Base-by-base conservation (phyloP, 1,284 basidiomycete genomes). In the Cryptococcus sp. region DNA sequence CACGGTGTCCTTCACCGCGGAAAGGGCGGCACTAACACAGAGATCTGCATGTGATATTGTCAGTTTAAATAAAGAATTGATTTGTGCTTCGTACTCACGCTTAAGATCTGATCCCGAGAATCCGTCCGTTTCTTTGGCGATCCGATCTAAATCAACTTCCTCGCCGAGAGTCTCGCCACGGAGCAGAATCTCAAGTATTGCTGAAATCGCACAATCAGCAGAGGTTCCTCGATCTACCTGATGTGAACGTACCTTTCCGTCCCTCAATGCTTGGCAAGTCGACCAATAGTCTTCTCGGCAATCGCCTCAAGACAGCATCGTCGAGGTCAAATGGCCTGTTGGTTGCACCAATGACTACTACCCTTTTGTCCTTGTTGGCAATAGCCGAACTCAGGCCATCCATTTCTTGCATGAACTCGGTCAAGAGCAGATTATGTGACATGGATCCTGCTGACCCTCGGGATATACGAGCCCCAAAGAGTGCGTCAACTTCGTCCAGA, bases 391-490 rank as follows among this genome's bases (percentile, higher is more conserved):
- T 91, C 57, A 95, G 79, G 3, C 94, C 94, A 70, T 98, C 94
- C 93, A 98, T 97, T 74, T 96, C 93, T 74, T 97, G 93, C 94
- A 98, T 97, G 75, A 98, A 94, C 74, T 97, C 93, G 20, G 78
- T 79, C 37, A 79, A 59, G 46, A 78, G 63, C 53, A 76, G 80
- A 62, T 89, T 85, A 77, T 91, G 93, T 29, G 89, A 93, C 75
- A 88, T 85, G 15, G 66, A 59, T 81, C 81, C 88, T 62, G 91
- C 87, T 53, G 87, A 86, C 59, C 91, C 89, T 22, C 89, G 85
- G 17, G 86, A 88, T 66, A 87, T 86, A 23, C 94, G 87, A 26
- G 93, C 91, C 29, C 91, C 91, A 64, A 97, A 93, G 1, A 98
- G 82, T 1, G 91, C 91, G 72, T 98, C 94, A 54, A 97, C 90